A percentile compares a stretch with the other conserved stretches of the same genome.
phyloP scores from a whole-genome alignment of 164 flowering plant species.

The Tetracentron sinense region DNA sequence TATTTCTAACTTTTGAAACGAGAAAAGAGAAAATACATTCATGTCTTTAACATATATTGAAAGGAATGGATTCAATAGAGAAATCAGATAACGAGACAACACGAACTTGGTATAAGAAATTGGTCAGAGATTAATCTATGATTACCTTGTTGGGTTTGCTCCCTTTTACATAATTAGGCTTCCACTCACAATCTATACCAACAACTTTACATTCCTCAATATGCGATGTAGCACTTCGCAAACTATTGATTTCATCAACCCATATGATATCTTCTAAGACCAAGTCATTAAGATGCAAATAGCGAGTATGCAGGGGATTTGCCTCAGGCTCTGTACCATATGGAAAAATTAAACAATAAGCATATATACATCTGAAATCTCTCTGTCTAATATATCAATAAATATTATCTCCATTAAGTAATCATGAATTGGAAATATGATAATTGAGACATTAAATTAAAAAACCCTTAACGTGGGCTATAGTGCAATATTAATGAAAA shows the following conservation, averaged over 20 bases:
- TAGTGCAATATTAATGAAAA: neutral
- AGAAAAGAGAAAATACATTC: neutral
- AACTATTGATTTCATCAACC: conserved; percentile 67
- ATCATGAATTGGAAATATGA: too few relatives aligned
- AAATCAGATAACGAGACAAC: neutral
- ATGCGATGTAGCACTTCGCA: conserved; percentile 53
- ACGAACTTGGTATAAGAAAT: neutral
- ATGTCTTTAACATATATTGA: neutral
- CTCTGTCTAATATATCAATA: neutral
- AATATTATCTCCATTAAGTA: too few relatives aligned
- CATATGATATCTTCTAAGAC: conserved; percentile 56
- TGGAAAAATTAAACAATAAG: conserved; percentile 5
- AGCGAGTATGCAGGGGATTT: conserved; percentile 30
- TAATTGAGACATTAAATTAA: too few relatives aligned
- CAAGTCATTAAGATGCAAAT: conserved; percentile 56
- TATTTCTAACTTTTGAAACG: neutral
- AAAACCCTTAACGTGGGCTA: neutral
- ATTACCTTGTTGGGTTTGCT: conserved; percentile 75
- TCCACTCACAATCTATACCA: conserved; percentile 98
- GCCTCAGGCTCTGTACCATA: conserved; percentile 47
- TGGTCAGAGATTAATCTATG: conserved; percentile 1
- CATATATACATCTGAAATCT: neutral
- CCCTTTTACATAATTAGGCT: conserved; percentile 85
- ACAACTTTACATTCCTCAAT: conserved; percentile 73
- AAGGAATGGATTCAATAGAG: neutral